Percentiles rank a stretch among this genome's conserved stretches.
phyloP scores from a whole-genome alignment of 306 rosid species.

The Trifolium pratense region DNA sequence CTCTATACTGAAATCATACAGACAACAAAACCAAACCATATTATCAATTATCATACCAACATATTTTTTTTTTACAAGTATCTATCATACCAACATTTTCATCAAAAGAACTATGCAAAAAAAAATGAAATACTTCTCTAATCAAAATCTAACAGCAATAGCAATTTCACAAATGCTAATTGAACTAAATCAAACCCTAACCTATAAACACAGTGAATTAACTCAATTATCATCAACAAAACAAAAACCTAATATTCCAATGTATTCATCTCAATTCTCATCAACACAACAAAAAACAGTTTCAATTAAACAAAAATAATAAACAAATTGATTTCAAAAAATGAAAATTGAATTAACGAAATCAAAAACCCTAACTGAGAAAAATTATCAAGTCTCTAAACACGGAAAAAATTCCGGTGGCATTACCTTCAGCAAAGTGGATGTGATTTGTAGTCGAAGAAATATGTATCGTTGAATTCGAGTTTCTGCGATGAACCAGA shows the following conservation, averaged over 20 bases:
- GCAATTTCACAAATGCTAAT: constrained; percentile 26
- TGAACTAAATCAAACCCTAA: constrained; percentile 49
- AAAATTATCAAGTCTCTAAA: constrained; percentile 52
- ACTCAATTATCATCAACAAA: constrained; percentile 30
- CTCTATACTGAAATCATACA: constrained; percentile 58
- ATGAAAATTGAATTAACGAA: constrained; percentile 25
- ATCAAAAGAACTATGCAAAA: not conserved
- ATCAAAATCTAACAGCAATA: constrained; percentile 21
- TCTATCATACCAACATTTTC: constrained; percentile 32
- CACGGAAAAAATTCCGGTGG: constrained; percentile 44
- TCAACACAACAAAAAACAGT: constrained; percentile 4
- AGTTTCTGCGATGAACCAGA: constrained; percentile 28
- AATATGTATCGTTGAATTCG: constrained; percentile 31
- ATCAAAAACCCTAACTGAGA: constrained; percentile 54
- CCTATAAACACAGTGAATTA: constrained; percentile 44
- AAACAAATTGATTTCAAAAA: constrained; percentile 6
- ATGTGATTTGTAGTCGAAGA: constrained; percentile 4
- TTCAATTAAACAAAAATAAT: not conserved
- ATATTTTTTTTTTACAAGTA: not conserved
- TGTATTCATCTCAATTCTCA: constrained; percentile 12
- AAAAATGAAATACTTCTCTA: constrained; percentile 9
- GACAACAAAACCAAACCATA: constrained; percentile 54
- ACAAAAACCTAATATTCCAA: constrained; percentile 8
- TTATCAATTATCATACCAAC: constrained; percentile 45
- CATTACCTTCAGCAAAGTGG: constrained; percentile 52